phyloP scores from a whole-genome alignment of 1,284 basidiomycete species.

The Trichosporon sp. region DNA sequence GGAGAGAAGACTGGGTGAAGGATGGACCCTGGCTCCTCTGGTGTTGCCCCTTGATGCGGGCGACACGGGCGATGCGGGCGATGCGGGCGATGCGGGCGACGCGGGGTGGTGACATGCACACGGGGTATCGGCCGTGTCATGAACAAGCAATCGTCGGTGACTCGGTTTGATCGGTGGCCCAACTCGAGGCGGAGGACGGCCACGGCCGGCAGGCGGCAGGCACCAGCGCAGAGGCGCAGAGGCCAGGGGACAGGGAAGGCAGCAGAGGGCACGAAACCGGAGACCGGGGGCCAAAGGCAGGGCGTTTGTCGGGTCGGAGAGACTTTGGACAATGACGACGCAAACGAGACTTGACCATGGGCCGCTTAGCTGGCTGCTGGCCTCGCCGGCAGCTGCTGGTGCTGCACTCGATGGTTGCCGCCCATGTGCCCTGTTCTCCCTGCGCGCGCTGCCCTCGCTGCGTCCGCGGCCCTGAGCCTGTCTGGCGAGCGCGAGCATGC shows the following conservation, averaged over 20 bases:
- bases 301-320: constrained; percentile 4
- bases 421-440: not conserved
- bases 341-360: constrained; percentile 2
- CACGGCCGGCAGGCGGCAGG: not conserved
- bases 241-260: not conserved
- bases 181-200: not conserved
- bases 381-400: not conserved
- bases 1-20: not conserved
- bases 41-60: not conserved
- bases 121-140: constrained; percentile 4
- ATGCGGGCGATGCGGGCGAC: not conserved
- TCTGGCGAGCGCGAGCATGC: no score
- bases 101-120: not conserved
- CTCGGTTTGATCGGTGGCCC: constrained; percentile 2
- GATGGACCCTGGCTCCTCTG: not conserved
- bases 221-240: not conserved
- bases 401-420: not conserved
- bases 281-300: not conserved
- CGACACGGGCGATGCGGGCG: no score
- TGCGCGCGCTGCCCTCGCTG: no score
- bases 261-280: not conserved
- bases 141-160: not conserved
- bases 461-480: not conserved
- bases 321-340: constrained; percentile 6
- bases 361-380: not conserved